Evolutionary conservation across 176 grass and related monocot genomes (phyloP).

Genomic region (Cocos nucifera): DNA sequence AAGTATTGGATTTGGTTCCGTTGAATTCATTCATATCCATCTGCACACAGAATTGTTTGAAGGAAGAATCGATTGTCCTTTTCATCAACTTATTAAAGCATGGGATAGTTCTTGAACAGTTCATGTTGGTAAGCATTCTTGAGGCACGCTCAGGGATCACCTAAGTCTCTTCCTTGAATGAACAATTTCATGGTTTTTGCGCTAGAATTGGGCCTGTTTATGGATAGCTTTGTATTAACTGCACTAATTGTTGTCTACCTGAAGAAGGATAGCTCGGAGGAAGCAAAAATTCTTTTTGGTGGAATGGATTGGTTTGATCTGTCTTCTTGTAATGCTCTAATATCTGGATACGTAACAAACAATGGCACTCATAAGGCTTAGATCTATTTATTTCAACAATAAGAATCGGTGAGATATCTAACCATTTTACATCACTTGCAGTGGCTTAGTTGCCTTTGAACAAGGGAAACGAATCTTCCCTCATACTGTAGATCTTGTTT

Average conservation of each 20-base stretch:
- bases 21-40: constrained; percentile 17
- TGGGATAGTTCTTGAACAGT: constrained; percentile 21
- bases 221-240: constrained; percentile 19
- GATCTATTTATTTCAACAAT: constrained; percentile 15
- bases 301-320: constrained; percentile 17
- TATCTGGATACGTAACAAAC: constrained; percentile 16
- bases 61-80: constrained; percentile 9
- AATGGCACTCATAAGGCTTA: neutral
- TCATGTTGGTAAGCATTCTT: constrained; percentile 18
- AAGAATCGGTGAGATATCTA: constrained; percentile 12
- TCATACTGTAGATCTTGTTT: constrained; percentile 13
- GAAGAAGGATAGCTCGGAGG: constrained; percentile 12
- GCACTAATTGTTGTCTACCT: constrained; percentile 13
- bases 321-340: constrained; percentile 15
- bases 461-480: constrained; percentile 11
- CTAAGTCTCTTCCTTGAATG: neutral
- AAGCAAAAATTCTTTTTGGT: constrained; percentile 13
- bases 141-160: constrained; percentile 10
- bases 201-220: constrained; percentile 3
- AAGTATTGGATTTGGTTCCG: constrained; percentile 11
- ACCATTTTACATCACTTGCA: constrained; percentile 21
- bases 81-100: constrained; percentile 11
- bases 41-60: constrained; percentile 3
- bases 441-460: constrained; percentile 8
- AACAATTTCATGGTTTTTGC: constrained; percentile 17